Evolutionary conservation across 2,329 filamentous ascomycete genomes (phyloP), one percentile per base, ranked within the genome.

Genomic region (Aureobasidium sp.): DNA sequence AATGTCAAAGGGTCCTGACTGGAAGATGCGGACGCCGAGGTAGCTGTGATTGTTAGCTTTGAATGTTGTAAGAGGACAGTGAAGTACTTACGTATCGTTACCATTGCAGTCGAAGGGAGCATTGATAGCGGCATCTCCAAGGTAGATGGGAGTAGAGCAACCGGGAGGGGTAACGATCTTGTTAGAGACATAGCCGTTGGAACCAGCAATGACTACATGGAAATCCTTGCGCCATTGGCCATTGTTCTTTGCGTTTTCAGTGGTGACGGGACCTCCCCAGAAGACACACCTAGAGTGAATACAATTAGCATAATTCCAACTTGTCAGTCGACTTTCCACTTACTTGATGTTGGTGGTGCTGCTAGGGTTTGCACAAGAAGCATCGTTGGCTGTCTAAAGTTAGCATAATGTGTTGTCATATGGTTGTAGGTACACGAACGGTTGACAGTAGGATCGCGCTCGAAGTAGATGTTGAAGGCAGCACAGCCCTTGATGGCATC

Each of bases 101-200:
- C 63, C 63, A 45, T 67, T 64, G 67, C 69, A 72, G 67, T 72
- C 70, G 16, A 65, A 61, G 21, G 68, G 69, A 9, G 69, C 70
- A 50, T 70, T 66, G 53, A 73, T 72, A 45, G 70, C 67, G 36
- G 64, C 66, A 27, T 67, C 65, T 27, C 63, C 65, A 21, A 71
- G 68, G 32, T 61, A 58, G 48, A 62, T 63, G 15, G 66, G 63
- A 44, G 29, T 52, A 27, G 47, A 59, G 66, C 63, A 69, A 57
- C 68, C 67, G 21, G 63, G 21, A 29, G 66, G 66, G 5, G 64
- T 64, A 7, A 63, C 50, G 30, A 65, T 60, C 32, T 59, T 53
- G 42, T 62, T 64, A 57, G 70, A 71, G 32, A 70, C 66, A 64
- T 72, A 72, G 34, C 71, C 70, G 63, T 73, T 73, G 50, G 66